Evolutionary conservation across 345 rosid species (phyloP), one percentile per base, ranked within the genome.

Genomic region (Turritis glabra): DNA sequence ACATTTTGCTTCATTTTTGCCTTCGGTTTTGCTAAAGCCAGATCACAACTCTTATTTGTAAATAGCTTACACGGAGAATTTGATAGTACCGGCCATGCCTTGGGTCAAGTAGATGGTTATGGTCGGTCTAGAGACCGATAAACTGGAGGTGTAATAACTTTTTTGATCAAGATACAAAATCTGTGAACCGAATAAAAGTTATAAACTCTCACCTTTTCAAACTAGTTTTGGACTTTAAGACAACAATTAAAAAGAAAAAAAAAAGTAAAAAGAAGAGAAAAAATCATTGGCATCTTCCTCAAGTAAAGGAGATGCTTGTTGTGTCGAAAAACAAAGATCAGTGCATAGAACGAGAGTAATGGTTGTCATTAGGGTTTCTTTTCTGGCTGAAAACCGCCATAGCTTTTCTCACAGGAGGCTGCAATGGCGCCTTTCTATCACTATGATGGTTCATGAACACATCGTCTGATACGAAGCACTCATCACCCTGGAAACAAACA

Each of bases 361-460:
- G 98, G 79, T 95, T 95, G 79, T 95, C 99, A 41, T 95, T 95
- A 21, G 97, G 99, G 80, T 95, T 95, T 79, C 97, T 87, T 84
- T 80, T 90, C 69, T 93, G 97, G 23, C 97, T 83, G 79, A 89
- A 95, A 64, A 86, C 87, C 7, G 89, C 92, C 52, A 95, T 62
- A 68, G 98, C 96, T 82, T 90, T 84, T 80, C 97, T 85, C 37
- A 92, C 80, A 0, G 97, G 96, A 64, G 98, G 98, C 80, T 79
- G 96, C 47, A 86, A 81, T 57, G 97, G 86, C 14, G 86, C 77
- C 65, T 77, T 87, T 69, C 77, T 85, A 68, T 85, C 91, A 12
- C 78, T 77, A 58, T 89, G 93, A 66, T 77, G 76, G 81, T 84
- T 80, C 78, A 75, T 57, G 82, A 92, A 92, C 59, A 87, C 61